A percentile compares a stretch with the other conserved stretches of the same genome.
Conservation (phyloP, 2,329 filamentous ascomycete species). For the Calonectria fujianensis region DNA sequence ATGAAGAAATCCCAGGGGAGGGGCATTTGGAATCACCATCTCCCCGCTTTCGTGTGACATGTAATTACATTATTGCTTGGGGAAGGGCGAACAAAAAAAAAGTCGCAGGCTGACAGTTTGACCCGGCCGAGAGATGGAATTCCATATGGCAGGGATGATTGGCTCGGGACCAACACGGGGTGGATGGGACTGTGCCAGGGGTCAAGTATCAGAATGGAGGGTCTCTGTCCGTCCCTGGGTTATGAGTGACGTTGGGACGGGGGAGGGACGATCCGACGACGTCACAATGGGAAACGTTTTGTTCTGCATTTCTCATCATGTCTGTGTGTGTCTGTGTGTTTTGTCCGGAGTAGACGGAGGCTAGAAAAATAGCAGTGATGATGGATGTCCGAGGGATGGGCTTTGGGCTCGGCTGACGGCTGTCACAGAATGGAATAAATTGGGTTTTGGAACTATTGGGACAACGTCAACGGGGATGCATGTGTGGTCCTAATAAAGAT, state of each 20-base stretch:
- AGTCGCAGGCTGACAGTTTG: conserved; percentile 9
- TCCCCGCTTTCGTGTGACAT: conserved; percentile 3
- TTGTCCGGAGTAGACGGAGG: conserved; percentile 17
- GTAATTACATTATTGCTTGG: conserved; percentile 24
- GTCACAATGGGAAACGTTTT: conserved; percentile 2
- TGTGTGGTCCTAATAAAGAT: conserved; percentile 6
- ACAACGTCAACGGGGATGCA: conserved; percentile 9
- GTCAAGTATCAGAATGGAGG: conserved; percentile 34
- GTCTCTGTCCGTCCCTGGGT: conserved; percentile 11
- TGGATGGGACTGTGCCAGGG: conserved; percentile 13
- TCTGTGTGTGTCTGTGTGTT: conserved; percentile 17
- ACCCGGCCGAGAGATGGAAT: conserved; percentile 31
- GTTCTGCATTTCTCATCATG: background rate
- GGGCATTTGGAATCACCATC: conserved; percentile 7
- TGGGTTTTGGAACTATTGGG: background rate
- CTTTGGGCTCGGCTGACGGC: conserved; percentile 19
- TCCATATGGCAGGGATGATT: conserved; percentile 9
- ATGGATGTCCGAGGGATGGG: background rate
- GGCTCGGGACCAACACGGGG: conserved; percentile 17
- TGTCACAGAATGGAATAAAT: conserved; percentile 19
- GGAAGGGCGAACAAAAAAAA: background rate
- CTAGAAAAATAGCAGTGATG: background rate
- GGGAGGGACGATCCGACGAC: conserved; percentile 1
- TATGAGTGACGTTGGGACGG: conserved; percentile 2
- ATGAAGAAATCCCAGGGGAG: background rate